A percentile compares a stretch with the other conserved stretches of the same genome.
Conservation (phyloP, 2,329 filamentous ascomycete species). For the Aureobasidium subglaciale region DNA sequence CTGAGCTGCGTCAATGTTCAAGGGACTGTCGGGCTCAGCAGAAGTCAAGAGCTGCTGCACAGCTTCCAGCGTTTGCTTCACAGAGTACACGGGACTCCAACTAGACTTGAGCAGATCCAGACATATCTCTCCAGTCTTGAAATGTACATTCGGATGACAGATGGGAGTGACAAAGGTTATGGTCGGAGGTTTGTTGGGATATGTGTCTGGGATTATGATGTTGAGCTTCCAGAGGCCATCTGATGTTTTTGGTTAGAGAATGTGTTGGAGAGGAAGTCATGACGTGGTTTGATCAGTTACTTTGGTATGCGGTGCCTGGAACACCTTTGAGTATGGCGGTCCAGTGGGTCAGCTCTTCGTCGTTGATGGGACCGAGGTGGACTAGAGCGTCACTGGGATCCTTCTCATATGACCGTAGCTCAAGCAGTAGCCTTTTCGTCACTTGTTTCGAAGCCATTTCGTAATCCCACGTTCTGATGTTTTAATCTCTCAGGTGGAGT, state of each 20-base stretch:
- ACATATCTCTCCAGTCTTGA: conserved; percentile 81
- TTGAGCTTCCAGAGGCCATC: conserved; percentile 75
- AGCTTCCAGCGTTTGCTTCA: conserved; percentile 66
- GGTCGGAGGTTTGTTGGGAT: conserved; percentile 70
- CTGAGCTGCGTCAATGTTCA: conserved; percentile 73
- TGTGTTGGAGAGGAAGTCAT: background rate
- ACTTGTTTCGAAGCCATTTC: conserved; percentile 18
- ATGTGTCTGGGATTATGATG: conserved; percentile 68
- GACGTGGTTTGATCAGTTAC: conserved; percentile 28
- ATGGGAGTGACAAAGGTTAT: conserved; percentile 78
- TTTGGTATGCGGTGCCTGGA: conserved; percentile 53
- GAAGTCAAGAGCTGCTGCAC: conserved; percentile 62
- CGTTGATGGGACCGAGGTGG: conserved; percentile 49
- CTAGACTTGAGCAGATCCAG: conserved; percentile 70
- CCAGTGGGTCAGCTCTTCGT: conserved; percentile 53
- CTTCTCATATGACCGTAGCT: conserved; percentile 51
- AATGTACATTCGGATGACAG: conserved; percentile 74
- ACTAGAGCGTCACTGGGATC: conserved; percentile 51
- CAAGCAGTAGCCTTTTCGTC: conserved; percentile 54
- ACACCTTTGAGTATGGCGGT: conserved; percentile 55
- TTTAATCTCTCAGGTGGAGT: background rate
- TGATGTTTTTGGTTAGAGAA: conserved; percentile 21
- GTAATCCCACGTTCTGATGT: background rate
- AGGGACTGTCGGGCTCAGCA: conserved; percentile 65
- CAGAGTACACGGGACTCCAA: conserved; percentile 82